Percentiles rank a stretch among this genome's conserved stretches.
These are phyloP conservation scores for Leucosporidium creatinivorum DNA, from an alignment of 768 basidiomycete species.

Conservation along the genomic window DNA sequence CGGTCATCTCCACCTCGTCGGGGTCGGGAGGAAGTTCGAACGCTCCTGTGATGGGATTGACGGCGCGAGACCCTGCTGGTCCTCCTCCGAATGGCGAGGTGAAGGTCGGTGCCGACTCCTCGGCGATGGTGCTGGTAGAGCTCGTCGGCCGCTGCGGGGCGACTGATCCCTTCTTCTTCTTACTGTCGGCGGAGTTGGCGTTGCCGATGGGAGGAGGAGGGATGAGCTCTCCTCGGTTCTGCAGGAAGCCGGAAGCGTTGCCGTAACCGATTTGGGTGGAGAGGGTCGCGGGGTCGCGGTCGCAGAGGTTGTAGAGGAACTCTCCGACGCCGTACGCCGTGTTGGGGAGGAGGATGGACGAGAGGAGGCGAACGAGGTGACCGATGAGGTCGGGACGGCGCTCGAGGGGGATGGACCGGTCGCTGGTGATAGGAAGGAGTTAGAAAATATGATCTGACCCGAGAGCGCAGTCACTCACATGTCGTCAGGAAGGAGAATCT, in stretches of 20 bases:
- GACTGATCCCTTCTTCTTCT: background rate
- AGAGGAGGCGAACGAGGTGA: slow-evolving; percentile 66
- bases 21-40: slow-evolving; percentile 41
- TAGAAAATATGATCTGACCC: no score
- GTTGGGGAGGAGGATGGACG: slow-evolving; percentile 62
- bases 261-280: slow-evolving; percentile 85
- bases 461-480: slow-evolving; percentile 44
- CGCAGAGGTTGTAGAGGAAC: slow-evolving; percentile 74
- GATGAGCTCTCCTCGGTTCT: slow-evolving; percentile 78
- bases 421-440: slow-evolving; percentile 42
- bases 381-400: slow-evolving; percentile 66
- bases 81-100: slow-evolving; percentile 38
- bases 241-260: slow-evolving; percentile 88
- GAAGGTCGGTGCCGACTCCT: slow-evolving; percentile 39
- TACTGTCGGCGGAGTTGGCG: background rate
- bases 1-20: slow-evolving; percentile 61
- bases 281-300: slow-evolving; percentile 65
- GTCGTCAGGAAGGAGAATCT: slow-evolving; percentile 64
- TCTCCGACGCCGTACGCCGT: slow-evolving; percentile 75
- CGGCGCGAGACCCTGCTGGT: slow-evolving; percentile 38
- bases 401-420: slow-evolving; percentile 71
- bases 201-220: slow-evolving; percentile 34
- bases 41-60: slow-evolving; percentile 85
- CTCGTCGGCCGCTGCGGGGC: background rate
- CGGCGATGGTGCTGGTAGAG: background rate